Evolutionary conservation across 139 green algal genomes (phyloP).

Genomic region (Tetradesmus lagerheimii): DNA sequence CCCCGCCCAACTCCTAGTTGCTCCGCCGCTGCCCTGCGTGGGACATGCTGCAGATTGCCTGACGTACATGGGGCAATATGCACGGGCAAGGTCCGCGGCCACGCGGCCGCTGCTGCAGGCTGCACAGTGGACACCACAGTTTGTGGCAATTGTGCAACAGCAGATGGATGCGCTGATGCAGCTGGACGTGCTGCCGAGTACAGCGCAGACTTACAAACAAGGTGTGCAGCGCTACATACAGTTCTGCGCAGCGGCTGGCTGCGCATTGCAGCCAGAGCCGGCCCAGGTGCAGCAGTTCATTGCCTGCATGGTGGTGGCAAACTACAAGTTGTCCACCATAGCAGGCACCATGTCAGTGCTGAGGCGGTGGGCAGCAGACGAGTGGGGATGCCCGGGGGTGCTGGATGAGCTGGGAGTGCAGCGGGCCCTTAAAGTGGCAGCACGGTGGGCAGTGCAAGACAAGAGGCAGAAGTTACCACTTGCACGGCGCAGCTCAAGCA

Average conservation of each 20-base stretch:
- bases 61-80: background rate
- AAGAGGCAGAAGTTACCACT: slow-evolving; percentile 20
- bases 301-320: background rate
- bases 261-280: background rate
- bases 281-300: background rate
- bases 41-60: background rate
- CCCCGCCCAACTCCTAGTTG: background rate
- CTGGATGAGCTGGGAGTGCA: background rate
- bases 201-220: background rate
- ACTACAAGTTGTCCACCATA: slow-evolving; percentile 35
- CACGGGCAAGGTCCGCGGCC: background rate
- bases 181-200: background rate
- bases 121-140: background rate
- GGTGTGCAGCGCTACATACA: background rate
- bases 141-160: background rate
- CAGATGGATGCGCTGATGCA: background rate
- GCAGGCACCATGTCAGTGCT: background rate
- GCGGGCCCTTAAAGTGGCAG: slow-evolving; percentile 19
- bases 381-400: background rate
- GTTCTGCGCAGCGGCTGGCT: background rate
- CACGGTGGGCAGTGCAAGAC: background rate
- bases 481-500: background rate
- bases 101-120: background rate
- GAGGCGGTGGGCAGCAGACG: background rate
- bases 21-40: background rate